Conservation (phyloP, 305 asterid genomes). For the Fraxinus latifolia region DNA sequence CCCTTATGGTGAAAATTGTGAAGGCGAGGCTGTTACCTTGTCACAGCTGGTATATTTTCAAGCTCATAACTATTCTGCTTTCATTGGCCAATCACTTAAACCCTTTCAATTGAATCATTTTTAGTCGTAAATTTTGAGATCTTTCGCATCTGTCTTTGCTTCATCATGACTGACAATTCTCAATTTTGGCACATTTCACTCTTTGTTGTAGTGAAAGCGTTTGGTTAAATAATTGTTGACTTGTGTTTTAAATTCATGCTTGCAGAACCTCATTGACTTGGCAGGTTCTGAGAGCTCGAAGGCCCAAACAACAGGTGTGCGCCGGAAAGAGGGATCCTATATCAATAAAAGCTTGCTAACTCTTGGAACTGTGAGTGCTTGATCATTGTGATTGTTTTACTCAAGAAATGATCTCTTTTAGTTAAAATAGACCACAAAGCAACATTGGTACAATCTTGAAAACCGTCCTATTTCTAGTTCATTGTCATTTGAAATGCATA, state of each 20-base stretch:
- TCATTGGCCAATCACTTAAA: neutral
- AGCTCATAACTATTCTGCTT: conserved; percentile 18
- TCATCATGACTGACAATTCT: neutral
- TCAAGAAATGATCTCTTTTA: conserved; percentile 15
- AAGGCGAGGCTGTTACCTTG: conserved; percentile 89
- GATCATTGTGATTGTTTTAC: conserved; percentile 33
- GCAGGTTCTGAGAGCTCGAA: conserved; percentile 99
- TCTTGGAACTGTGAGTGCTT: conserved; percentile 96
- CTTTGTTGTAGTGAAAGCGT: conserved; percentile 23
- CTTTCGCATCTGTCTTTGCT: neutral
- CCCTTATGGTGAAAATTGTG: conserved; percentile 82
- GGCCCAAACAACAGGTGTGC: conserved; percentile 88
- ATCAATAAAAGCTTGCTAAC: conserved; percentile 96
- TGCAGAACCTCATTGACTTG: conserved; percentile 98
- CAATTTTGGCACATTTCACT: conserved; percentile 16
- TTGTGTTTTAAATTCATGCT: conserved; percentile 27
- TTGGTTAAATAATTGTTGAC: conserved; percentile 20
- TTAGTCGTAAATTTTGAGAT: neutral
- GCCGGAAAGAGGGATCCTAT: conserved; percentile 95
- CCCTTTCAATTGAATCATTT: neutral
- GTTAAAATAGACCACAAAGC: neutral
- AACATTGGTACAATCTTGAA: neutral
- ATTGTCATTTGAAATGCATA: neutral
- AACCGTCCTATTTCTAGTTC: neutral
- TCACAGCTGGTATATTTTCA: conserved; percentile 72